Base-by-base conservation (phyloP, 1,284 basidiomycete species). In the Puccinia brachypodii region DNA sequence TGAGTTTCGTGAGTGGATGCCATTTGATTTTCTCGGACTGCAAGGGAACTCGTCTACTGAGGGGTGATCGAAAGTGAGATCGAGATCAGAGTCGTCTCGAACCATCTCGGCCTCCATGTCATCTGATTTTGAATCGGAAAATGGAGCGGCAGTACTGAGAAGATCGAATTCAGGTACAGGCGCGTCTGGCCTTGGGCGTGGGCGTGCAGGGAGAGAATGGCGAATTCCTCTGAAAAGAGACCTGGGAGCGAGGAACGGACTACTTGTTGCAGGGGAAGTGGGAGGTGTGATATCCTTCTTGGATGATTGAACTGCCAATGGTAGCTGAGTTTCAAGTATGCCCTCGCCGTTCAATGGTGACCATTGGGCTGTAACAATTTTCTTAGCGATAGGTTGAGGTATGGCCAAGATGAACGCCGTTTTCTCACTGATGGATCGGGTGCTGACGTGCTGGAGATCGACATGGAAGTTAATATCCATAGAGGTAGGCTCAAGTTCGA, bases 81-180 rank as follows among this genome's bases (percentile, higher is more conserved):
- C 78, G 13, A 53, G 33, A 71, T 69, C 76, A 44, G 50, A 47
- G 28, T 68, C 53, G 40, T 58, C 69, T 53, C n/a, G 38, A 40
- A 31, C 40, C 16, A 25, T 60, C 31, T 47, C 56, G 19, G 28
- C 78, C 2, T 33, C 11, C 2, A 33, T 33, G 6, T 73, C 40
- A 19, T n/a, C n/a, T n/a, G 22, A 33, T 50, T 31, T 36, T 19
- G 40, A 44, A 25, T 60, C 69, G 19, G 31, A 60, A 73, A 80
- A 80, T 60, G 78, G 78, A 47, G 78, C 78, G 38, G 78, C 47
- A 25, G 78, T 80, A 31, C 64, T 58, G 14, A 80, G 40, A 38
- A 80, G 58, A 40, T 80, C 69, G 28, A 80, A 38, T 25, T 80
- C 78, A 44, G 68, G 22, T 9, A 31, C 2, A 25, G 68, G 14